phyloP scores from a whole-genome alignment of 1,139 yeast species.

The Scheffersomyces lignicola region DNA sequence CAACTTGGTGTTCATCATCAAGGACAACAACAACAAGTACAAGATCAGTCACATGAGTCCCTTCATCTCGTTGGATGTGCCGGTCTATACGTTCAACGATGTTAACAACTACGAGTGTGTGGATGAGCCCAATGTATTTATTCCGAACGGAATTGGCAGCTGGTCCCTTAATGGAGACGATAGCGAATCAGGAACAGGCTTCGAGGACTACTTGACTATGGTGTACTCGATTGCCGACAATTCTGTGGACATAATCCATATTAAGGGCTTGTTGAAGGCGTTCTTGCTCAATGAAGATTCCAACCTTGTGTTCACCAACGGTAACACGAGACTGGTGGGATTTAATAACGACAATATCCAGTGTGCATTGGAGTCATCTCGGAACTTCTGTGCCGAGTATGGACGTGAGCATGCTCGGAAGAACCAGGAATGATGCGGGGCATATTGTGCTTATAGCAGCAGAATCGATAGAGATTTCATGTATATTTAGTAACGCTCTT shows the following conservation, averaged over 20 bases:
- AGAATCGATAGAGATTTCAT: too few relatives aligned
- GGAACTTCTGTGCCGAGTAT: constrained; percentile 23
- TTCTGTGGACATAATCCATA: constrained; percentile 30
- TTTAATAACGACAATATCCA: constrained; percentile 30
- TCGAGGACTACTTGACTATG: constrained; percentile 31
- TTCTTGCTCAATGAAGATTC: not conserved
- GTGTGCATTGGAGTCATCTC: constrained; percentile 31
- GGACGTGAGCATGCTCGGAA: constrained; percentile 14
- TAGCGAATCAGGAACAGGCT: constrained; percentile 2
- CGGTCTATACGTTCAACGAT: constrained; percentile 9
- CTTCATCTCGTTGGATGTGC: constrained; percentile 36
- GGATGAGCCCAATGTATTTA: constrained; percentile 28
- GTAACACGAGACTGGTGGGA: constrained; percentile 13
- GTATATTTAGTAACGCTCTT: too few relatives aligned
- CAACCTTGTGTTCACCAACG: not conserved
- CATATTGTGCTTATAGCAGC: too few relatives aligned
- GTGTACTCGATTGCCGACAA: constrained; percentile 34
- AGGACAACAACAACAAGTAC: constrained; percentile 17
- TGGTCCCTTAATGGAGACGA: constrained; percentile 21
- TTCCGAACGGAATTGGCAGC: constrained; percentile 37
- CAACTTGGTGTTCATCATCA: constrained; percentile 26
- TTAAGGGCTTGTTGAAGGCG: constrained; percentile 27
- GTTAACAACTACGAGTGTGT: constrained; percentile 23
- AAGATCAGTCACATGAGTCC: constrained; percentile 28
- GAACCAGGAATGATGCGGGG: too few relatives aligned